These are phyloP conservation scores for Curvularia verruculosa DNA, from an alignment of 2,329 filamentous ascomycete species.

Conservation along the genomic window DNA sequence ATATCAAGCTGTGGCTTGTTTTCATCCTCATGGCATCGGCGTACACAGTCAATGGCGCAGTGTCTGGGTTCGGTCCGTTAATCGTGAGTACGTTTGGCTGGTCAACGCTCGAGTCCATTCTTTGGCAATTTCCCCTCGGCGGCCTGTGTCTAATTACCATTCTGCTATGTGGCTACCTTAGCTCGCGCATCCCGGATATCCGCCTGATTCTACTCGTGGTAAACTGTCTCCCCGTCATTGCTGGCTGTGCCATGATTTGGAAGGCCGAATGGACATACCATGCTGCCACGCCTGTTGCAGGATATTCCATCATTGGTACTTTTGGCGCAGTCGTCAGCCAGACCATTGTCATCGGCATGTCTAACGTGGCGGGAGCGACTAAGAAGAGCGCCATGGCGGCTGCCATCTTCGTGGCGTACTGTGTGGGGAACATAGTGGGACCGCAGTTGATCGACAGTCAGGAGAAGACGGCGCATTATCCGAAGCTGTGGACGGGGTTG, in stretches of 20 bases:
- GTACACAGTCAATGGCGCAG: slow-evolving; percentile 62
- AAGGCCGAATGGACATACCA: slow-evolving; percentile 67
- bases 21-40: slow-evolving; percentile 53
- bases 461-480: slow-evolving; percentile 70
- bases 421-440: slow-evolving; percentile 77
- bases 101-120: slow-evolving; percentile 44
- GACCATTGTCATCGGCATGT: slow-evolving; percentile 64
- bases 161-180: slow-evolving; percentile 68
- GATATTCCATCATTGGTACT: slow-evolving; percentile 74
- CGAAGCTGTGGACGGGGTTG: slow-evolving; percentile 71
- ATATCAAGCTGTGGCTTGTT: slow-evolving; percentile 53
- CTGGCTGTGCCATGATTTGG: slow-evolving; percentile 77
- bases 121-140: slow-evolving; percentile 75
- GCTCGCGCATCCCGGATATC: slow-evolving; percentile 65
- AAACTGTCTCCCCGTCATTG: slow-evolving; percentile 75
- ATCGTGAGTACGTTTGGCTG: slow-evolving; percentile 53
- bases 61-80: slow-evolving; percentile 48
- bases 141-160: slow-evolving; percentile 71
- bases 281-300: slow-evolving; percentile 69
- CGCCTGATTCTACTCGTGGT: slow-evolving; percentile 68
- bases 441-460: slow-evolving; percentile 73
- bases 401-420: slow-evolving; percentile 76
- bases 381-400: slow-evolving; percentile 80
- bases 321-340: slow-evolving; percentile 73
- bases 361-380: slow-evolving; percentile 76